Conservation (phyloP, 768 basidiomycete species). For the Paxillus ammoniavirescens region DNA sequence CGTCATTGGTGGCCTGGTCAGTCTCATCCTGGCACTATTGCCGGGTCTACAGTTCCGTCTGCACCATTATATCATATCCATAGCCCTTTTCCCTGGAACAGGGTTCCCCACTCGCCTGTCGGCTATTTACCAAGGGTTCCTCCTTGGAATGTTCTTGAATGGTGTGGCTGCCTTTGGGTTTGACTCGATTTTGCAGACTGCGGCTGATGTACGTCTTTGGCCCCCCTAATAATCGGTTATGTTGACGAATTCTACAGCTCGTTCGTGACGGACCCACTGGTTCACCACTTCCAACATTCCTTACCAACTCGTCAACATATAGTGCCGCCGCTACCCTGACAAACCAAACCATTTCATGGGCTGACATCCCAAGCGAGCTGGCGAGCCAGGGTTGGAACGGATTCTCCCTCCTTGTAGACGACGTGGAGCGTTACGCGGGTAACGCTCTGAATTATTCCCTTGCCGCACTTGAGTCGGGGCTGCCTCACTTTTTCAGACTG, state of each 20-base stretch:
- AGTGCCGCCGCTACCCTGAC: slow-evolving; percentile 51
- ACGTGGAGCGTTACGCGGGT: slow-evolving; percentile 79
- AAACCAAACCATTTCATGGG: slow-evolving; percentile 61
- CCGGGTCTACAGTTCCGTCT: slow-evolving; percentile 69
- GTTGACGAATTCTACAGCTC: slow-evolving; percentile 44
- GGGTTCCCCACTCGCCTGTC: slow-evolving; percentile 81
- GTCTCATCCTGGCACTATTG: slow-evolving; percentile 63
- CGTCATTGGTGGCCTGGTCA: slow-evolving; percentile 59
- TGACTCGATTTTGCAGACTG: slow-evolving; percentile 76
- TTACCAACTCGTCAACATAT: slow-evolving; percentile 73
- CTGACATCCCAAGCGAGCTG: slow-evolving; percentile 36
- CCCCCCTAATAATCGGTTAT: not conserved
- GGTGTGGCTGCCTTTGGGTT: slow-evolving; percentile 79
- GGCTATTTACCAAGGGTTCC: slow-evolving; percentile 77
- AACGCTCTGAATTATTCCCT: slow-evolving; percentile 68
- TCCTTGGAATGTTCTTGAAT: slow-evolving; percentile 81
- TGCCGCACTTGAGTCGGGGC: slow-evolving; percentile 51
- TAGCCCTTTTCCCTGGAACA: slow-evolving; percentile 72
- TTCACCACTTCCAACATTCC: slow-evolving; percentile 64
- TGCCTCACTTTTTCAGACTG: slow-evolving; percentile 78
- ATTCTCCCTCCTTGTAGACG: slow-evolving; percentile 79
- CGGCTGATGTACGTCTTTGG: slow-evolving; percentile 51
- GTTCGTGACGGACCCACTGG: slow-evolving; percentile 70
- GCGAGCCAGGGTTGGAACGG: slow-evolving; percentile 59
- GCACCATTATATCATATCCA: slow-evolving; percentile 82